Evolutionary conservation across 495 filamentous ascomycete species (phyloP), one percentile per base, ranked within the genome.

Genomic region (Pseudomonodictys pantanalensis): DNA sequence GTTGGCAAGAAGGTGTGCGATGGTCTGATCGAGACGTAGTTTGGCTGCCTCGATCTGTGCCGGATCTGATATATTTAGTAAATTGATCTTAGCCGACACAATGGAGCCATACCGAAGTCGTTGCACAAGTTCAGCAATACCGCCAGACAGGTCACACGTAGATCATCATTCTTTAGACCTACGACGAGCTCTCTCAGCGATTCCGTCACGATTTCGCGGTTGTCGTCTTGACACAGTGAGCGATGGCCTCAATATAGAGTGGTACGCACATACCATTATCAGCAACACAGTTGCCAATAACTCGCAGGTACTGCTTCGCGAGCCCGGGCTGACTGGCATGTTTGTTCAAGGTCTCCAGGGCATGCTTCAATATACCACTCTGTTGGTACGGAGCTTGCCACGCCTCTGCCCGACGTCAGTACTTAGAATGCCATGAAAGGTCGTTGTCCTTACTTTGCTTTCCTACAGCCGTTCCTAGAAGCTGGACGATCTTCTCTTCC

Each of bases 91-190:
- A 26, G 11, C 15, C 10, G 39, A 44, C 12, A 22, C n/a, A 39
- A n/a, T 3, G 29, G 38, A 28, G 23, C 28, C 59, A 26, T 56
- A 67, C 60, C 50, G 35, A 50, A 68, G 26, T 68, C 65, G 29
- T 68, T 64, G 47, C 60, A 68, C 3, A 68, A 39, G 35, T 68
- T 68, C 39, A 64, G 33, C 18, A 64, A 24, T 1, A 64, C 65
- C 2, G 52, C 61, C 20, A 68, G 38, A 33, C 56, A 43, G n/a
- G 56, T 64, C 12, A 25, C 9, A 0, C 32, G 35, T n/a, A 68
- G 41, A 0, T 61, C 50, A 17, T 49, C 29, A 9, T 29, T 20
- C 11, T 53, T 15, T 3, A 68, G 35, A 24, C 56, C 64, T 15
- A 29, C 15, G 12, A 54, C 25, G 7, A 68, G 23, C 10, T 39